phyloP scores from a whole-genome alignment of 1,139 yeast genomes.

The Suhomyces wounanorum region DNA sequence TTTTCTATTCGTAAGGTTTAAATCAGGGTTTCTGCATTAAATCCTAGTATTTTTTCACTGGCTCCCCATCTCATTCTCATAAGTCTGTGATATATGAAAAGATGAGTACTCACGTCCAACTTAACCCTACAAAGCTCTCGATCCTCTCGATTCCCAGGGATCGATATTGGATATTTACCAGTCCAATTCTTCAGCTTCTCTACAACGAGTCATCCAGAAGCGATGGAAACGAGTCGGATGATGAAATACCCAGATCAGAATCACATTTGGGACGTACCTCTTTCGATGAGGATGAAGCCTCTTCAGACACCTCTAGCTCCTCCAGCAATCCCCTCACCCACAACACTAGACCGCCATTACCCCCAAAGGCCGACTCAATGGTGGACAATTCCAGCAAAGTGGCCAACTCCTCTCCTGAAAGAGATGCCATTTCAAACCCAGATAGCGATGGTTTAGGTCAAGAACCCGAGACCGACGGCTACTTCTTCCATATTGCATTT shows the following conservation, averaged over 20 bases:
- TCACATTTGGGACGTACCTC: neutral
- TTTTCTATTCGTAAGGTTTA: neutral
- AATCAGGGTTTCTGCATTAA: too few species aligned
- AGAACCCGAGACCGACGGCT: neutral
- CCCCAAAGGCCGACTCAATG: constrained; percentile 8
- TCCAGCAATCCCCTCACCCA: neutral
- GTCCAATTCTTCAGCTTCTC: constrained; percentile 47
- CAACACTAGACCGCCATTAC: neutral
- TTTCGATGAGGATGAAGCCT: neutral
- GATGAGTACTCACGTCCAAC: constrained; percentile 14
- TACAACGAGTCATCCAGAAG: constrained; percentile 19
- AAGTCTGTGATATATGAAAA: neutral
- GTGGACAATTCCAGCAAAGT: constrained; percentile 25
- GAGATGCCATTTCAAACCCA: constrained; percentile 21
- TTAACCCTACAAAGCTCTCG: constrained; percentile 46
- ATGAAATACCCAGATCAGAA: neutral
- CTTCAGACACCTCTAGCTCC: constrained; percentile 16
- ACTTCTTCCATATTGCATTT: constrained; percentile 50
- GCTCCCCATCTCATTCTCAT: too few species aligned
- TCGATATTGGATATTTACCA: constrained; percentile 52
- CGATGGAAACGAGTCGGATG: constrained; percentile 3
- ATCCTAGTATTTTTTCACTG: too few species aligned
- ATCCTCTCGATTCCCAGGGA: constrained; percentile 51
- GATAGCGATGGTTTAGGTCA: constrained; percentile 32
- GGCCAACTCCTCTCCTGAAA: neutral